Evolutionary conservation across 768 basidiomycete species (phyloP).

Genomic region (Leccinellum luteum): DNA sequence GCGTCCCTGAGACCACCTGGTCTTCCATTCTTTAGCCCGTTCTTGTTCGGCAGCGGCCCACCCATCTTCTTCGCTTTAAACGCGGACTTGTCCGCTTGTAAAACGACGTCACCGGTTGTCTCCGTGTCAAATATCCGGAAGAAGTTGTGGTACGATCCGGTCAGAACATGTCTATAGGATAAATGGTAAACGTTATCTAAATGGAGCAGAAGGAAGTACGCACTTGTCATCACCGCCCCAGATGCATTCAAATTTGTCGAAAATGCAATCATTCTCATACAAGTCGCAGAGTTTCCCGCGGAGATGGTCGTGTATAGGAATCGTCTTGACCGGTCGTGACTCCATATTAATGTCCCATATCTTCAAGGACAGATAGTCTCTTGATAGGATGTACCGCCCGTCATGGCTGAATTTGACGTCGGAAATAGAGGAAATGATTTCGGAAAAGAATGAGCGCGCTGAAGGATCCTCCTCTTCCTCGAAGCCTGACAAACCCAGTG

Average conservation of each 20-base stretch:
- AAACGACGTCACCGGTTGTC: constrained; percentile 79
- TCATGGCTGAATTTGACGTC: constrained; percentile 99
- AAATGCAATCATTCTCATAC: constrained; percentile 99
- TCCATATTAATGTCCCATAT: constrained; percentile 99
- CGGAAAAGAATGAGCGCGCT: constrained; percentile 97
- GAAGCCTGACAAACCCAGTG: constrained; percentile 60
- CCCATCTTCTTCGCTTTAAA: constrained; percentile 99
- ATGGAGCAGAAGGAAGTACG: constrained; percentile 37
- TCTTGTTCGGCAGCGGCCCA: constrained; percentile 72
- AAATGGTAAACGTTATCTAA: constrained; percentile 8
- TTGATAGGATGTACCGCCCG: constrained; percentile 92
- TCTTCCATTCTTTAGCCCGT: constrained; percentile 74
- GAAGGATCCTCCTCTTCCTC: constrained; percentile 99
- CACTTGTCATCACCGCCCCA: constrained; percentile 96
- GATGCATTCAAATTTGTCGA: constrained; percentile 99
- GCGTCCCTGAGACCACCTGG: constrained; percentile 70
- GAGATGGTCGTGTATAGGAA: constrained; percentile 97
- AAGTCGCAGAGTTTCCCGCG: constrained; percentile 96
- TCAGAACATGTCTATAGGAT: constrained; percentile 78
- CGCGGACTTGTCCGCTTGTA: constrained; percentile 98
- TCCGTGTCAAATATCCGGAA: constrained; percentile 99
- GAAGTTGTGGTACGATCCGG: constrained; percentile 99
- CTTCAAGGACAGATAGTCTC: constrained; percentile 97
- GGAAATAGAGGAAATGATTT: constrained; percentile 99
- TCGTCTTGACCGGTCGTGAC: constrained; percentile 91